Evolutionary conservation across 495 filamentous ascomycete genomes (phyloP).

Genomic region (Annulohypoxylon nitens): DNA sequence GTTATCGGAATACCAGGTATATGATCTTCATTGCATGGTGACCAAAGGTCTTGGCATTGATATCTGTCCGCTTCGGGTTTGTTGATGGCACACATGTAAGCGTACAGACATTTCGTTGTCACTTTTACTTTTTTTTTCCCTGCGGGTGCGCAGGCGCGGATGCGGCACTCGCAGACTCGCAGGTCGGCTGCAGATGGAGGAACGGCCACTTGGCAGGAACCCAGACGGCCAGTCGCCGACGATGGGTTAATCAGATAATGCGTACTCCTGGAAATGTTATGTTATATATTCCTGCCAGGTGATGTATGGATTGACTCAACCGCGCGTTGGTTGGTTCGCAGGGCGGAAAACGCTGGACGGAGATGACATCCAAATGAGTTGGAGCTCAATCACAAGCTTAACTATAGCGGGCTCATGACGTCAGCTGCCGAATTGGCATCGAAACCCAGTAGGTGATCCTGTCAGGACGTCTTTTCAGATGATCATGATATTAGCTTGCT

Average conservation of each 20-base stretch:
- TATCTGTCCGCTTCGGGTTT: conserved; percentile 46
- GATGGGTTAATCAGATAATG: conserved; percentile 45
- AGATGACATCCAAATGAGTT: conserved; percentile 19
- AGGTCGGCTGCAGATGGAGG: conserved; percentile 41
- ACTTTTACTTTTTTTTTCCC: conserved; percentile 29
- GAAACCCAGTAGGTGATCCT: conserved; percentile 3
- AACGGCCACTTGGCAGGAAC: conserved; percentile 41
- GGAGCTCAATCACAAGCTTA: conserved; percentile 38
- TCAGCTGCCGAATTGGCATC: conserved; percentile 27
- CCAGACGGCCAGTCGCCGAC: conserved; percentile 25
- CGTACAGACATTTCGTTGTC: conserved; percentile 28
- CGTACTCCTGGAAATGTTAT: conserved; percentile 32
- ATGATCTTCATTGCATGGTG: conserved; percentile 47
- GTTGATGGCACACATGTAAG: conserved; percentile 37
- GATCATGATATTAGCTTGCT: conserved; percentile 6
- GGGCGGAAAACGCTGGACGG: conserved; percentile 9
- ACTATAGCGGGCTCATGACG: conserved; percentile 32
- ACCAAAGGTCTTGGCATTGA: conserved; percentile 41
- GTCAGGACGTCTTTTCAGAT: conserved; percentile 12
- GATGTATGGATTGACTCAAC: conserved; percentile 14
- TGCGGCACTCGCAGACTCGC: conserved; percentile 45
- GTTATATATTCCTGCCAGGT: conserved; percentile 7
- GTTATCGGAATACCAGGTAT: conserved; percentile 43
- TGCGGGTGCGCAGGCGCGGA: conserved; percentile 41
- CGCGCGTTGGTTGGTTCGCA: background rate